phyloP scores from a whole-genome alignment of 768 basidiomycete genomes.

The Brasilioporus rufonigricans region DNA sequence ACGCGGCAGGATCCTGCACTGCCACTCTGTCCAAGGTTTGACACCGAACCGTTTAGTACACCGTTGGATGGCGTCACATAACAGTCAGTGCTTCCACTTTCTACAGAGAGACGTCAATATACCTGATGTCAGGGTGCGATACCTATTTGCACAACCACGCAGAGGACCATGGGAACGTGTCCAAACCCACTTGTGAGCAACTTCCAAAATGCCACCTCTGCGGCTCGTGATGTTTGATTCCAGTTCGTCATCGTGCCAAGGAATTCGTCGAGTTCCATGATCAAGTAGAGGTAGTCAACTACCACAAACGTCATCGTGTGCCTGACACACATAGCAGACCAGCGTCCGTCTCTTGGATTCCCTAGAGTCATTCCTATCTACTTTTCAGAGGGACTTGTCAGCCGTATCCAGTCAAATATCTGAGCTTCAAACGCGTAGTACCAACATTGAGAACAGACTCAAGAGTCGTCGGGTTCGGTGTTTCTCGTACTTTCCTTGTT shows the following conservation, averaged over 20 bases:
- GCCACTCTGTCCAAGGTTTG: background rate
- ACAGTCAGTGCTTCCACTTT: slow-evolving; percentile 2
- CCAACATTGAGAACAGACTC: slow-evolving; percentile 84
- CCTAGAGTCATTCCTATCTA: slow-evolving; percentile 87
- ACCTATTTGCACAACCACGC: background rate
- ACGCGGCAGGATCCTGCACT: too few species aligned
- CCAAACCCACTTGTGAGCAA: slow-evolving; percentile 16
- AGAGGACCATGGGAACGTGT: background rate
- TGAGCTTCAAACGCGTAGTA: slow-evolving; percentile 86
- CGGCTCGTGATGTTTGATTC: background rate
- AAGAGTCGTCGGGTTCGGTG: slow-evolving; percentile 75
- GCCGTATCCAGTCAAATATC: slow-evolving; percentile 96
- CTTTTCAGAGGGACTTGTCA: slow-evolving; percentile 92
- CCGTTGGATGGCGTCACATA: slow-evolving; percentile 13
- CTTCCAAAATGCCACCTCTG: background rate
- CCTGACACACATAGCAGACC: slow-evolving; percentile 49
- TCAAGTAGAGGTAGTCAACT: slow-evolving; percentile 69
- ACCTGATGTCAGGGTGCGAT: slow-evolving; percentile 6
- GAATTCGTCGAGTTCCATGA: slow-evolving; percentile 90
- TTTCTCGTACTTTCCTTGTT: background rate
- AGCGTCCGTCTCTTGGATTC: slow-evolving; percentile 84
- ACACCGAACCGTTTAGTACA: background rate
- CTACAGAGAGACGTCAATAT: background rate
- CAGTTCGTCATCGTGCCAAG: slow-evolving; percentile 42
- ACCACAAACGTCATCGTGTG: background rate